Base-by-base conservation (phyloP, 148 eudicot species). In the Vaccinium myrtillus region DNA sequence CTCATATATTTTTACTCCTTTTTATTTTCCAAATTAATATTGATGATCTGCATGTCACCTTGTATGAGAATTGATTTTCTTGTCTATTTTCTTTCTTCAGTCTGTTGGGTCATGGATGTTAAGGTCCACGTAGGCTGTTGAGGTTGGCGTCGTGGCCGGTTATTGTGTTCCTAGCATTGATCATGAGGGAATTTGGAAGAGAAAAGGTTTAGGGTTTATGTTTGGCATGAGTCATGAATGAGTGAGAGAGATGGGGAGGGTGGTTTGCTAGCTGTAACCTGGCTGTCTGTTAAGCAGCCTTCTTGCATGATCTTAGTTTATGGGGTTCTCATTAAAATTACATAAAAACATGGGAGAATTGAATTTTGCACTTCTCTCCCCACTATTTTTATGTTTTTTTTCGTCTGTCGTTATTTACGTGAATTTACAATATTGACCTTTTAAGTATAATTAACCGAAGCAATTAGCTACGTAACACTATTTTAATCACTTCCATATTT, bases 281-380 rank as follows among this genome's bases (percentile, higher is more conserved):
- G 92, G 54, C 90, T 93, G 97, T 95, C 91, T 94, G 92, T 93
- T 84, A 86, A 93, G 92, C 95, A 94, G 93, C 94, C 89, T 90
- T 94, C 94, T 92, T 93, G 95, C 98, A 92, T 94, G 98, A 94
- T 93, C 94, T 87, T 78, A 81, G 84, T 82, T 84, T 18, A 18
- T 13, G 79, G 75, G 75, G 75, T 48, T 49, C 51, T 49, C 51
- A 49, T 8, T 18, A 56, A 61, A n/a, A 9, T 63, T n/a, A n/a
- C 10, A 59, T 19, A 19, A 59, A 59, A 59, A 59, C 2, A 59
- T 55, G 2, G 18, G 18, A 49, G 15, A 56, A 15, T 58, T 19
- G 7, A 19, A 18, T 59, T 59, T 59, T 19, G 9, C 4, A 23
- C 1, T 63, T 61, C 23, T 19, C 65, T 58, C 65, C 8, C 1